phyloP scores from a whole-genome alignment of 2,329 filamentous ascomycete species.

The Penicillium psychrosexuale region DNA sequence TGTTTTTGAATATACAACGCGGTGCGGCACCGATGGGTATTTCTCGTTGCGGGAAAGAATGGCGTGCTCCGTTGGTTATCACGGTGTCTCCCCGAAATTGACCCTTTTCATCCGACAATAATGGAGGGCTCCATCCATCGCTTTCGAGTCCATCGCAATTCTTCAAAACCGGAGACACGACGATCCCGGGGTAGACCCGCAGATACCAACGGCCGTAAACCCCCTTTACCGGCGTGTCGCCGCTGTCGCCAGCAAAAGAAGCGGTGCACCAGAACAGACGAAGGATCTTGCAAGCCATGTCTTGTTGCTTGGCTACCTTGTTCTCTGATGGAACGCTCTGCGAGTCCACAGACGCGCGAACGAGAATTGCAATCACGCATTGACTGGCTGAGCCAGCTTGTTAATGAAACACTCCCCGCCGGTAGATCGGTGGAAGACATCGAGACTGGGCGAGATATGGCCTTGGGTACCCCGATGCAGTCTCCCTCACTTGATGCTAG shows the following conservation, averaged over 20 bases:
- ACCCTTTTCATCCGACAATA: background rate
- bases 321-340: background rate
- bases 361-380: background rate
- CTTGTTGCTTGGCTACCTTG: background rate
- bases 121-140: background rate
- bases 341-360: background rate
- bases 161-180: background rate
- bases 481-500: background rate
- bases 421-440: background rate
- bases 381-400: background rate
- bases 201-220: background rate
- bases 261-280: background rate
- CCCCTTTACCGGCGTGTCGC: background rate
- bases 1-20: background rate
- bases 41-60: background rate
- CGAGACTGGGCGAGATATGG: background rate
- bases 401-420: background rate
- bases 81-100: background rate
- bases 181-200: background rate
- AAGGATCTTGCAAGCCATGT: background rate
- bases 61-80: background rate
- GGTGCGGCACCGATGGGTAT: background rate
- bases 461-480: background rate
- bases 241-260: background rate
- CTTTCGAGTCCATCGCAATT: background rate